Evolutionary conservation across 106 monocot genomes (phyloP).

Genomic region (Allium cepa): DNA sequence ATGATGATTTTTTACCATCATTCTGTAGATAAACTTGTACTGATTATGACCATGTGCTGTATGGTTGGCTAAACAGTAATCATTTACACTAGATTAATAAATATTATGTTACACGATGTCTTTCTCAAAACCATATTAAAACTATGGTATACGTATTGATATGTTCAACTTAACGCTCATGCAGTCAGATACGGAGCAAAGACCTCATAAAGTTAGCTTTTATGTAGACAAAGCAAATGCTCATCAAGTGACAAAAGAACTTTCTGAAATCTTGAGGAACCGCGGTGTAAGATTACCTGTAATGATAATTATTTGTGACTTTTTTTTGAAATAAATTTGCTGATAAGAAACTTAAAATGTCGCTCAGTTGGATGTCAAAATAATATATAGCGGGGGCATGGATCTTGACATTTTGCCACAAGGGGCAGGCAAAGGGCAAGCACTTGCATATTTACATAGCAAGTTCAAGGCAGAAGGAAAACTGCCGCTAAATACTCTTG

Average conservation of each 20-base stretch:
- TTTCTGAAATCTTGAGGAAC: constrained; percentile 28
- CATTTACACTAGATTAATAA: too few relatives aligned
- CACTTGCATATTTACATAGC: constrained; percentile 73
- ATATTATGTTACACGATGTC: too few relatives aligned
- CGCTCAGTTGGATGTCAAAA: constrained; percentile 81
- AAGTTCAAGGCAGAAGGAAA: constrained; percentile 54
- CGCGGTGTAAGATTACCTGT: constrained; percentile 49
- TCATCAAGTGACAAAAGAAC: constrained; percentile 39
- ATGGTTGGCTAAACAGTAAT: too few relatives aligned
- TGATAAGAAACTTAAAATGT: neutral
- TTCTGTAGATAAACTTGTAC: too few relatives aligned
- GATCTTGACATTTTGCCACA: constrained; percentile 78
- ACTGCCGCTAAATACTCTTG: constrained; percentile 67
- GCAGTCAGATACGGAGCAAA: constrained; percentile 72
- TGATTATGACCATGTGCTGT: too few relatives aligned
- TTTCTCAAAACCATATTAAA: too few relatives aligned
- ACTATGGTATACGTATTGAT: too few relatives aligned
- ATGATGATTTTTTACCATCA: too few relatives aligned
- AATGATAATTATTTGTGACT: neutral
- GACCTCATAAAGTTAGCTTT: constrained; percentile 92
- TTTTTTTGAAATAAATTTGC: neutral
- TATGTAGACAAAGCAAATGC: constrained; percentile 61
- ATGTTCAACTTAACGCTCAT: neutral
- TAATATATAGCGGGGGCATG: constrained; percentile 78
- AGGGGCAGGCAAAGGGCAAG: constrained; percentile 92